Evolutionary conservation across 2,329 filamentous ascomycete genomes (phyloP).

Genomic region (Fusarium sp.): DNA sequence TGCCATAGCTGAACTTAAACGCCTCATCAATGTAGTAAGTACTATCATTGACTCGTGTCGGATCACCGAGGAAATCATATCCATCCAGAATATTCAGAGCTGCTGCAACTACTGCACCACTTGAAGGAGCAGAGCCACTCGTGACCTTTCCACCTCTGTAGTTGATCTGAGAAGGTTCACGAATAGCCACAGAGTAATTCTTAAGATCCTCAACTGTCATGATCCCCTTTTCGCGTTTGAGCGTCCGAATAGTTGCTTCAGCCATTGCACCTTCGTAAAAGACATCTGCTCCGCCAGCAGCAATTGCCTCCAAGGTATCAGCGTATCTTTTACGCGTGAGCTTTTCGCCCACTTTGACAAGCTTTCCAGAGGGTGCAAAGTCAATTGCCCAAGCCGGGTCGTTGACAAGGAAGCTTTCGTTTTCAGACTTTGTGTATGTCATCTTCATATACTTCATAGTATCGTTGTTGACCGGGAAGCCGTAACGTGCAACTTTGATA

Average conservation of each 20-base stretch:
- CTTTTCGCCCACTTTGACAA: slow-evolving; percentile 75
- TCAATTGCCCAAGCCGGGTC: slow-evolving; percentile 84
- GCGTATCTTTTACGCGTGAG: slow-evolving; percentile 82
- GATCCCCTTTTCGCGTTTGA: slow-evolving; percentile 74
- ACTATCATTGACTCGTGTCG: slow-evolving; percentile 67
- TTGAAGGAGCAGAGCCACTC: slow-evolving; percentile 75
- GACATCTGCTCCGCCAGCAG: slow-evolving; percentile 71
- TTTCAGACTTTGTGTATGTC: slow-evolving; percentile 58
- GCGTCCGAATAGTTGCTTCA: slow-evolving; percentile 74
- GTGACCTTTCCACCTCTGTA: slow-evolving; percentile 80
- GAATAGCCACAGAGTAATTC: slow-evolving; percentile 76
- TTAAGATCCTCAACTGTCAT: slow-evolving; percentile 80
- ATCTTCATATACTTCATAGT: slow-evolving; percentile 76
- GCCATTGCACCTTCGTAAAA: slow-evolving; percentile 80
- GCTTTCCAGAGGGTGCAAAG: slow-evolving; percentile 81
- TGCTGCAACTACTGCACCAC: slow-evolving; percentile 78
- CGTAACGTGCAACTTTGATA: slow-evolving; percentile 76
- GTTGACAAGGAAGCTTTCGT: slow-evolving; percentile 69
- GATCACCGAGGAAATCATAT: slow-evolving; percentile 73
- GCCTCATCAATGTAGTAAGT: slow-evolving; percentile 87
- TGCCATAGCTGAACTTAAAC: slow-evolving; percentile 83
- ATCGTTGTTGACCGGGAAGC: slow-evolving; percentile 79
- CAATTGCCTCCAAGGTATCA: slow-evolving; percentile 77
- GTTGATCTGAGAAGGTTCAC: slow-evolving; percentile 70
- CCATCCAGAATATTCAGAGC: slow-evolving; percentile 80